Percentiles rank a stretch among this genome's conserved stretches.
Conservation (phyloP, 2,329 filamentous ascomycete species). For the Paramyrothecium sp. region DNA sequence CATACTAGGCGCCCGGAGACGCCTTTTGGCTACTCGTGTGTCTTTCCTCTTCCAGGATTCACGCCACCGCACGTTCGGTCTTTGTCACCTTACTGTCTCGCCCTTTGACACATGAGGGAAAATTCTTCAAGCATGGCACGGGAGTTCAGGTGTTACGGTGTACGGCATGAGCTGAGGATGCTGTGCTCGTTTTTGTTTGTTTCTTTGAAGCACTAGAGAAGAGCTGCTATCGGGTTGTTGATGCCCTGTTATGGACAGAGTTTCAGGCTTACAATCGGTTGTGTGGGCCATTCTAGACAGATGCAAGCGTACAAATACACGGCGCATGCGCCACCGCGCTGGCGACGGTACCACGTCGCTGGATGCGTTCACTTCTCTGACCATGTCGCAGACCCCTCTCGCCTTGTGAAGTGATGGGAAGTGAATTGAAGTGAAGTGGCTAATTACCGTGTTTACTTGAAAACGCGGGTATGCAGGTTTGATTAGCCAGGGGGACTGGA, state of each 20-base stretch:
- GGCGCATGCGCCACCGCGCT: not conserved
- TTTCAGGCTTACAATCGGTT: not conserved
- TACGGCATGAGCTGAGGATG: not conserved
- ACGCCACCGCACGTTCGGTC: not conserved
- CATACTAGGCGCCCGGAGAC: no score
- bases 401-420: no score
- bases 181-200: not conserved
- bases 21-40: no score
- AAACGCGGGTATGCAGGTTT: no score
- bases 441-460: no score
- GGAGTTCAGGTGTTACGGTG: not conserved
- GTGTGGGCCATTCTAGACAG: not conserved
- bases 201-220: not conserved
- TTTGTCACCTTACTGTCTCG: not conserved
- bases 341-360: no score
- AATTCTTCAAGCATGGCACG: not conserved
- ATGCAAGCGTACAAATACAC: not conserved
- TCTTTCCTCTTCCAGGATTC: not conserved
- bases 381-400: no score
- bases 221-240: not conserved
- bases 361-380: no score
- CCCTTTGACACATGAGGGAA: not conserved
- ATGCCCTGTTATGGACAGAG: not conserved
- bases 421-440: no score
- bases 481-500: no score